phyloP scores from a whole-genome alignment of 2,329 filamentous ascomycete species.

The Fusarium brachygibbosum region DNA sequence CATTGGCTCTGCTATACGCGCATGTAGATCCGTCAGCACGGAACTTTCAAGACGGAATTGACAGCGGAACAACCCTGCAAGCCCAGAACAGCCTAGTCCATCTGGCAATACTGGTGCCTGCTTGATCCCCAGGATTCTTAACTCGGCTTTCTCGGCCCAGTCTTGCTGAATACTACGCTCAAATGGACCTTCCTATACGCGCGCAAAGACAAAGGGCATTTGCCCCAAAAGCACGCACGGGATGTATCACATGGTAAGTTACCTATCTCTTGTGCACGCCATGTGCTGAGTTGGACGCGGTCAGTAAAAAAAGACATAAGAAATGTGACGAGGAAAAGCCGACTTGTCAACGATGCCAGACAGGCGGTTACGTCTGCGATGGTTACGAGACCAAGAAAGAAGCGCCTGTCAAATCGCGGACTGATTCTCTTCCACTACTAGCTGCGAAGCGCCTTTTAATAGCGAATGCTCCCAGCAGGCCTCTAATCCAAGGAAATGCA shows the following conservation, averaged over 20 bases:
- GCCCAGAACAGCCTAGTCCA: neutral
- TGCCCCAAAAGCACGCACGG: constrained; percentile 13
- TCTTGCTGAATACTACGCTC: neutral
- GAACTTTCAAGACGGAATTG: constrained; percentile 5
- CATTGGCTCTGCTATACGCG: constrained; percentile 20
- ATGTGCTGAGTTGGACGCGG: neutral
- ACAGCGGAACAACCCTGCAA: neutral
- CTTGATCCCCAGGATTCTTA: neutral
- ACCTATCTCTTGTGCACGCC: neutral
- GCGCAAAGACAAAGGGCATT: constrained; percentile 6
- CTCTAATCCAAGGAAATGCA: neutral
- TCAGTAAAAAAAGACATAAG: constrained; percentile 22
- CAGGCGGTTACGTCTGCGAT: constrained; percentile 26
- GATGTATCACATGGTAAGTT: constrained; percentile 23
- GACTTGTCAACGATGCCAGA: constrained; percentile 12
- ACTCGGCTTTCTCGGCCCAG: constrained; percentile 4
- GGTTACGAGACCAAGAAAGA: constrained; percentile 4
- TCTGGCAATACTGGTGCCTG: neutral
- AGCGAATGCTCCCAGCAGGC: neutral
- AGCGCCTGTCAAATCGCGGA: neutral
- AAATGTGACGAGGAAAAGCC: constrained; percentile 22
- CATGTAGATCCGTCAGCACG: neutral
- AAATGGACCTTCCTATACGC: constrained; percentile 8
- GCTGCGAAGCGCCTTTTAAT: neutral
- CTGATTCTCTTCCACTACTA: neutral